Base-by-base conservation (phyloP, 371 early-diverging fungal genomes). In the Massospora cicadina region DNA sequence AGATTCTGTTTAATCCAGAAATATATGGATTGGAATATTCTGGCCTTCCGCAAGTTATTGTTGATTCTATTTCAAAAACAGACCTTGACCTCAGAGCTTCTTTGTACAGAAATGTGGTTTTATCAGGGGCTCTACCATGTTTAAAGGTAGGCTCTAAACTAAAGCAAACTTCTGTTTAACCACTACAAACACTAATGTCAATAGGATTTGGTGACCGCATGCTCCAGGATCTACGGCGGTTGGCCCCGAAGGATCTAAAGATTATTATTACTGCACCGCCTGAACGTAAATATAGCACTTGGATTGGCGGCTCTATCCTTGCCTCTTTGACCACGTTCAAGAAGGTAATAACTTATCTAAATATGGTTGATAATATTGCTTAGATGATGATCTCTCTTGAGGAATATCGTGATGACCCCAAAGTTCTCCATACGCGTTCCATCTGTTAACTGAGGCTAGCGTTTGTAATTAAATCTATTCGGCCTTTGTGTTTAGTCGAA, bases 301-400 rank as follows among this genome's bases (percentile, higher is more conserved):
- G 98, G 96, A 93, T 95, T 68, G 98, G 98, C 67, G 98, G 98
- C 1, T 89, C 91, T 28, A 95, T 94, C 74, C 72, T 95, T 43
- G 93, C 93, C 21, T 85, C 87, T 2, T 77, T 91, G 63, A 79
- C 79, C 65, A 81, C 83, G 24, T 83, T 83, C 68, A 80, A 82
- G 67, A 78, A 82, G 75, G 77, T 79, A 71, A 71, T 70, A 66
- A 70, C 74, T 70, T 69, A 29, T 30, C 31, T 65, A 54, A 23
- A 21, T 57, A 23, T 43, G 60, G 55, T 65, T 54, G 54, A 30
- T 33, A 13, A 59, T 56, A 24, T 54, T 66, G 3, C 23, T 27
- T 71, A 80, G 79, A 87, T 88, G 86, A 88, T 89, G 89, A 81
- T 88, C 23, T 84, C 86, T 28, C 82, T 87, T 31, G 88, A 88